These are phyloP conservation scores for Lipomyces lipofer DNA, from an alignment of 805 yeast species.

Conservation along the genomic window DNA sequence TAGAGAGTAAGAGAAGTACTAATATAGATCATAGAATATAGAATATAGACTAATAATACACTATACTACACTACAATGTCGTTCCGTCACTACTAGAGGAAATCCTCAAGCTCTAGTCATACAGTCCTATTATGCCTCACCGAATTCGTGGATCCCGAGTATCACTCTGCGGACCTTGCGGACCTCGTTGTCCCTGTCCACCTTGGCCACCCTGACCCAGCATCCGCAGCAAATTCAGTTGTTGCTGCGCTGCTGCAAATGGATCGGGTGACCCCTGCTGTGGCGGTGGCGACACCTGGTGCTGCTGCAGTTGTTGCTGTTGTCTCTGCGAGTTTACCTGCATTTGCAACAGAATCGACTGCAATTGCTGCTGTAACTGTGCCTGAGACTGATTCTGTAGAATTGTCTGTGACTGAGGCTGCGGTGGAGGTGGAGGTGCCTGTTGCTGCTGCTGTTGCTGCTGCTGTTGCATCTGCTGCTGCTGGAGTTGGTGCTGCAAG, in stretches of 20 bases:
- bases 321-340: slow-evolving; percentile 12
- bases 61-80: too few relatives aligned
- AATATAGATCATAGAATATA: background rate
- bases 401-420: slow-evolving; percentile 12
- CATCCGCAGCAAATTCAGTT: slow-evolving; percentile 21
- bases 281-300: slow-evolving; percentile 2
- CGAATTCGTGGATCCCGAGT: slow-evolving; percentile 2
- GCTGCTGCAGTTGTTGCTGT: slow-evolving; percentile 1
- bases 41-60: background rate
- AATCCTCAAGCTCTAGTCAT: too few relatives aligned
- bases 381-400: slow-evolving; percentile 11
- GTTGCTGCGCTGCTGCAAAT: slow-evolving; percentile 26
- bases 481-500: slow-evolving; percentile 5
- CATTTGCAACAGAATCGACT: slow-evolving; percentile 20
- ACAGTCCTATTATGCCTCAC: background rate
- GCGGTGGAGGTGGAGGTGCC: slow-evolving; percentile 9
- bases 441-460: slow-evolving; percentile 16
- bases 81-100: too few relatives aligned
- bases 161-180: background rate
- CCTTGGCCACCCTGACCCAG: slow-evolving; percentile 6
- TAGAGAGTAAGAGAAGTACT: background rate
- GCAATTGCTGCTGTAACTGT: slow-evolving; percentile 21
- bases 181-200: slow-evolving; percentile 13
- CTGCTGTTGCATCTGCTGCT: slow-evolving; percentile 17
- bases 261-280: slow-evolving; percentile 5